phyloP scores from a whole-genome alignment of 208 protist species.

The Leishmania lainsoni region DNA sequence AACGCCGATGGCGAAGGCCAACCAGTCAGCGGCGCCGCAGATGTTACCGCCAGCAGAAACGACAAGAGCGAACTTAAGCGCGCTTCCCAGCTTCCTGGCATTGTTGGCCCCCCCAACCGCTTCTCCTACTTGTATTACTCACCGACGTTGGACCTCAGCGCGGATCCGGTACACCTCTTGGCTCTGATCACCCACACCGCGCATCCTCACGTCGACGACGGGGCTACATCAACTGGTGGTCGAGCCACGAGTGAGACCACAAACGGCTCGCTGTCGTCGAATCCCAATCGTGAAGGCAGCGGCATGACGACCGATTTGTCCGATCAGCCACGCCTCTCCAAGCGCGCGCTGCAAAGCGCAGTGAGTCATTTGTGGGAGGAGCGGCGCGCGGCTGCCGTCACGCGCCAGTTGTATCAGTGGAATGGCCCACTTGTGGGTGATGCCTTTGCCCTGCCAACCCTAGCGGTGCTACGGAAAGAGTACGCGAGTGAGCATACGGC shows the following conservation, averaged over 20 bases:
- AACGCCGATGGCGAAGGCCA: slow-evolving; percentile 25
- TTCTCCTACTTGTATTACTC: slow-evolving; percentile 74
- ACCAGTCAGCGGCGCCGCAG: neutral
- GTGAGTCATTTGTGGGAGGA: slow-evolving; percentile 10
- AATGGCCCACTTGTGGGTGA: slow-evolving; percentile 28
- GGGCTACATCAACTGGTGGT: neutral
- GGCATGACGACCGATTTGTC: neutral
- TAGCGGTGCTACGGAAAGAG: slow-evolving; percentile 11
- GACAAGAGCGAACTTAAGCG: neutral
- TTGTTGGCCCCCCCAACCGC: slow-evolving; percentile 5
- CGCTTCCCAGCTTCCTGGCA: slow-evolving; percentile 18
- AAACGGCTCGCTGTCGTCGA: neutral
- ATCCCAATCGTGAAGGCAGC: neutral
- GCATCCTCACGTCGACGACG: neutral
- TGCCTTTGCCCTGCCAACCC: slow-evolving; percentile 21
- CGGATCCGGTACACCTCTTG: slow-evolving; percentile 51
- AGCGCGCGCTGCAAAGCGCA: neutral
- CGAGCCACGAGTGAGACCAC: neutral
- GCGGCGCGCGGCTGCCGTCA: slow-evolving; percentile 9
- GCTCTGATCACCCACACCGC: slow-evolving; percentile 14
- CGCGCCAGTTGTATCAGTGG: slow-evolving; percentile 36
- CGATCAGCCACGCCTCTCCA: neutral
- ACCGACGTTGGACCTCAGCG: slow-evolving; percentile 65
- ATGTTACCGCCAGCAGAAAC: neutral
- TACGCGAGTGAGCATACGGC: neutral